A percentile compares a stretch with the other conserved stretches of the same genome.
Evolutionary conservation across 805 yeast species (phyloP).

Genomic region (Sungouiella thailandica): DNA sequence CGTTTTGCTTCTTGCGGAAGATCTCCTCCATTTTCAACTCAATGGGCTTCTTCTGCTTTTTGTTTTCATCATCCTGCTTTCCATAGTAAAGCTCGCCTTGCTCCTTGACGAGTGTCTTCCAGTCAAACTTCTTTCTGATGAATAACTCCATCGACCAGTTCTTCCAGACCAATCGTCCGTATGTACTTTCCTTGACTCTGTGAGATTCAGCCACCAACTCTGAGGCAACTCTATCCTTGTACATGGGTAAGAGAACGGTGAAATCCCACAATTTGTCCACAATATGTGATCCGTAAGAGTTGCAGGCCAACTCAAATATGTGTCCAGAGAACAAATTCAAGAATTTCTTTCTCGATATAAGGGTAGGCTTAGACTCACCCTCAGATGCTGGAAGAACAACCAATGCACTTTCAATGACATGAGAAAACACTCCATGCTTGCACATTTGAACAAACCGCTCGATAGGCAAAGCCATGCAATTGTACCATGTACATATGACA

Average conservation of each 20-base stretch:
- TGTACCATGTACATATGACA: conserved; percentile 52
- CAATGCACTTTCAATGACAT: conserved; percentile 63
- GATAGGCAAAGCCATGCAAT: conserved; percentile 54
- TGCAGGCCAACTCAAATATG: conserved; percentile 62
- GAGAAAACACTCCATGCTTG: conserved; percentile 86
- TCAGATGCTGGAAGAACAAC: conserved; percentile 46
- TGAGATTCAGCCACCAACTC: conserved; percentile 56
- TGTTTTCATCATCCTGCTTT: conserved; percentile 8
- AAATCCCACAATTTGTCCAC: conserved; percentile 82
- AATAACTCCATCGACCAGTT: conserved; percentile 89
- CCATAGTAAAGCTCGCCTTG: conserved; percentile 33
- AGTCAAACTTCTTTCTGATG: conserved; percentile 67
- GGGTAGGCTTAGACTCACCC: conserved; percentile 38
- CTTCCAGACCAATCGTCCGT: conserved; percentile 91
- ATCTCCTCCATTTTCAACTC: conserved; percentile 38
- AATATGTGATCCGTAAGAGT: conserved; percentile 88
- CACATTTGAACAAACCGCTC: conserved; percentile 70
- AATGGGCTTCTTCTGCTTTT: conserved; percentile 31
- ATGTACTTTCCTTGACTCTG: conserved; percentile 74
- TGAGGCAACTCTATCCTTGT: conserved; percentile 80
- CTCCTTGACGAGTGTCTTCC: conserved; percentile 63
- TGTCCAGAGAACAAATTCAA: conserved; percentile 58
- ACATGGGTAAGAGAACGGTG: conserved; percentile 70
- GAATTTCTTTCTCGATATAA: conserved; percentile 59
- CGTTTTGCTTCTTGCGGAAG: conserved; percentile 23